These are phyloP conservation scores for Tolypocladium cylindrosporum DNA, from an alignment of 2,329 filamentous ascomycete genomes.

Conservation along the genomic window DNA sequence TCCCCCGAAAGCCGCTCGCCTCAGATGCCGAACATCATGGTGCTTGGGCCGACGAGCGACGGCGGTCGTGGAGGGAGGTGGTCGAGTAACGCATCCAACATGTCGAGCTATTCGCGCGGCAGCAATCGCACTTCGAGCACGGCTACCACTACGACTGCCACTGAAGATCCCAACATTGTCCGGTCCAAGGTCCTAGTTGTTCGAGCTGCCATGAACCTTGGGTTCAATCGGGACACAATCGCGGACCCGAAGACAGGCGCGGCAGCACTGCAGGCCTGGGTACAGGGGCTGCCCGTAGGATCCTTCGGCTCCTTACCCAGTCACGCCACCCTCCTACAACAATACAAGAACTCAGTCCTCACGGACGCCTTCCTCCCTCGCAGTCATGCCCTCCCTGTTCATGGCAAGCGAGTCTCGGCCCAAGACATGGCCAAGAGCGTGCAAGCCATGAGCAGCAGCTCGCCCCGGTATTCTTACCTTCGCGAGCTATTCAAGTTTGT, in stretches of 20 bases:
- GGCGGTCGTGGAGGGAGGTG: constrained; percentile 57
- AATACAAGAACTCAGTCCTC: constrained; percentile 72
- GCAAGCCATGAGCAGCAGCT: constrained; percentile 59
- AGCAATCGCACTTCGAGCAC: constrained; percentile 59
- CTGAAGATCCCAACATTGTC: constrained; percentile 67
- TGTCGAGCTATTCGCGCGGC: constrained; percentile 70
- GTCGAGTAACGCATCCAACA: constrained; percentile 71
- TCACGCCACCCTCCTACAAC: constrained; percentile 62
- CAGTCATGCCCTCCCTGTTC: constrained; percentile 32
- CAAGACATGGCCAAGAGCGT: constrained; percentile 75
- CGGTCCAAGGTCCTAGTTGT: constrained; percentile 71
- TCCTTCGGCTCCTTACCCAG: constrained; percentile 66
- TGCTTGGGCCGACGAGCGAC: constrained; percentile 62
- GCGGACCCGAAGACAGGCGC: constrained; percentile 33
- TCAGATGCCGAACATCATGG: constrained; percentile 76
- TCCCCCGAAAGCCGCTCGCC: constrained; percentile 70
- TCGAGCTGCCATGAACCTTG: constrained; percentile 77
- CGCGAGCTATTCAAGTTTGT: constrained; percentile 75
- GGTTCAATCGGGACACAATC: constrained; percentile 56
- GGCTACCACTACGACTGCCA: constrained; percentile 56
- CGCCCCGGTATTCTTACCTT: constrained; percentile 64
- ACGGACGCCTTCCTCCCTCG: constrained; percentile 52
- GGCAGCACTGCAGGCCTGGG: constrained; percentile 59
- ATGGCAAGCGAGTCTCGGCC: constrained; percentile 52
- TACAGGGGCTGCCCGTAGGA: constrained; percentile 63